Evolutionary conservation across 345 rosid genomes (phyloP), one percentile per base, ranked within the genome.

Genomic region (Aethionema arabicum): DNA sequence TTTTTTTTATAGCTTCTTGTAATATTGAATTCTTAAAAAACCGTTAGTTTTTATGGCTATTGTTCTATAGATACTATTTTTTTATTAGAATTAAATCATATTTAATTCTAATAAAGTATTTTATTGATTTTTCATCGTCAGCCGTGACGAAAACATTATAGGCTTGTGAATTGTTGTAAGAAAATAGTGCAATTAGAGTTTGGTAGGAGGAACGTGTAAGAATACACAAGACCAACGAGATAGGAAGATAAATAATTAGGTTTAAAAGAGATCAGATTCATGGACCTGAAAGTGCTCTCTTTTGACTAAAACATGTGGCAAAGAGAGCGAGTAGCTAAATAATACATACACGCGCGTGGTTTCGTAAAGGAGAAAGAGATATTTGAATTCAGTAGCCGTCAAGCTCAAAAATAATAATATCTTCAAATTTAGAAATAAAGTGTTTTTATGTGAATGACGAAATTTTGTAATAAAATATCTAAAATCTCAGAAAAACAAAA

Each of bases 271-370:
- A 61, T 38, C 32, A 45, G 16, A 44, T 43, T 59, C 4, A 5
- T 6, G 10, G 15, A 27, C 1, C 27, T 2, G 27, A 2, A 21
- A 21, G 62, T 61, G 57, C 51, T 69, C 13, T 38, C 51, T 56
- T 48, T 63, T 63, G 74, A 70, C 74, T 40, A 56, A 52, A 56
- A 16, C 47, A 56, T 70, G 74, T 70, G 74, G 74, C 60, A 41
- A 56, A 70, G 59, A 57, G 45, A 70, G 74, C 74, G 74, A 70
- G 74, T 70, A 70, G 48, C 54, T 4, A 27, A 63, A 12, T 3
- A 0, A 2, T n/a, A 50, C 53, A 41, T 70, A 70, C 69, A 56
- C 69, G 69, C 63, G 69, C 54, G 74, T 63, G 14, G 70, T 15
- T 32, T 45, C 8, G 3, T 36, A 56, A 48, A 63, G 10, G 9